These are phyloP conservation scores for Apodospora peruviana DNA, from an alignment of 495 filamentous ascomycete genomes.

Conservation along the genomic window DNA sequence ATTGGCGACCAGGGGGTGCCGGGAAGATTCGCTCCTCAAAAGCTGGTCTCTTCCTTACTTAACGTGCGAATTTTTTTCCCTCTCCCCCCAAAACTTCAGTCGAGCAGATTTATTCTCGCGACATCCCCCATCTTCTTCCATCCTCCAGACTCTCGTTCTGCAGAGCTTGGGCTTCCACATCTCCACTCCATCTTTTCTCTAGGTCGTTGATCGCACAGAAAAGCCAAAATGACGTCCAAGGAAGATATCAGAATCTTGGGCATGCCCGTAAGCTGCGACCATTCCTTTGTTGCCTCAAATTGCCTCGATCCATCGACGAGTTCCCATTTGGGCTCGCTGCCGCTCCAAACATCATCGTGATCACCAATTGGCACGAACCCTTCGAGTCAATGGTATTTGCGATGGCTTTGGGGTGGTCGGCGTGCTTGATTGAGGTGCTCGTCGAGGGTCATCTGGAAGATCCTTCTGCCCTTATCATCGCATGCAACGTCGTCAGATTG, in stretches of 20 bases:
- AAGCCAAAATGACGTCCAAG: conserved; percentile 56
- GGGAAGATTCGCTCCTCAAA: conserved; percentile 33
- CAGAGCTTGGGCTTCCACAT: conserved; percentile 31
- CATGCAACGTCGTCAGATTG: neutral
- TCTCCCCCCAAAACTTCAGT: conserved; percentile 22
- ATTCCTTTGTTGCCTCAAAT: conserved; percentile 21
- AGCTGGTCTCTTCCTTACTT: conserved; percentile 24
- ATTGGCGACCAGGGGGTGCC: conserved; percentile 23
- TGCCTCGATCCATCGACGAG: conserved; percentile 24
- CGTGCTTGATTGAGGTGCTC: neutral
- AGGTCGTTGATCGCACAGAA: conserved; percentile 39
- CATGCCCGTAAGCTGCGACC: conserved; percentile 66
- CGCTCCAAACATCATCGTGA: conserved; percentile 16
- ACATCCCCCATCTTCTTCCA: conserved; percentile 27
- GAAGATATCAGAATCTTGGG: conserved; percentile 59
- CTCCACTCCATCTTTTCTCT: conserved; percentile 42
- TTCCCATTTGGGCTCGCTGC: conserved; percentile 3
- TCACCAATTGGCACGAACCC: conserved; percentile 22
- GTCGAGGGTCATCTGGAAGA: neutral
- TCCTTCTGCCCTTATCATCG: neutral
- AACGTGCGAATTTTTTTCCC: conserved; percentile 27
- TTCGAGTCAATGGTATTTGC: conserved; percentile 9
- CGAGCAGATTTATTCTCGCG: conserved; percentile 41
- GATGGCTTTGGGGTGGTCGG: conserved; percentile 8
- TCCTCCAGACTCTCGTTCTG: conserved; percentile 26